Conservation (phyloP, 2,329 filamentous ascomycete genomes). For the Microsporum ferrugineum region DNA sequence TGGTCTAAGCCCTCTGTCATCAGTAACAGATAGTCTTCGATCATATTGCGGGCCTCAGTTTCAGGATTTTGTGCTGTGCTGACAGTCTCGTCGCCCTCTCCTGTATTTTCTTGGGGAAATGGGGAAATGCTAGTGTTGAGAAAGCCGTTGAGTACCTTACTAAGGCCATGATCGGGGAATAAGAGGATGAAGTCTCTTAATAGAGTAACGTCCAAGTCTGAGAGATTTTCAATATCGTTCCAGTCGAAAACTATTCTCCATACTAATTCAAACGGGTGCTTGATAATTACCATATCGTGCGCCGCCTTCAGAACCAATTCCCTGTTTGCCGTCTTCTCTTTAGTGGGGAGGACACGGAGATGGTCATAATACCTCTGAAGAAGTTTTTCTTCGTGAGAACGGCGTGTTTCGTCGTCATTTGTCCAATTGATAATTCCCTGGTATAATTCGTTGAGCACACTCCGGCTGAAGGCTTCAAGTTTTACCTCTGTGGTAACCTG, state of each 20-base stretch:
- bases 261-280: conserved; percentile 75
- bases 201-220: conserved; percentile 66
- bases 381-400: conserved; percentile 82
- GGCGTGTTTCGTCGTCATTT: conserved; percentile 69
- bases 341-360: conserved; percentile 55
- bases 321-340: conserved; percentile 59
- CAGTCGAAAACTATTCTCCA: conserved; percentile 90
- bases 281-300: conserved; percentile 90
- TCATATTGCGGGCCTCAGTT: conserved; percentile 42
- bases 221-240: conserved; percentile 63
- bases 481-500: conserved; percentile 83
- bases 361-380: conserved; percentile 69
- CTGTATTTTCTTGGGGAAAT: conserved; percentile 45
- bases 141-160: conserved; percentile 70
- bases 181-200: conserved; percentile 68
- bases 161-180: conserved; percentile 74
- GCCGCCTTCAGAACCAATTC: conserved; percentile 64
- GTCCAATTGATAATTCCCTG: conserved; percentile 81
- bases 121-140: conserved; percentile 74
- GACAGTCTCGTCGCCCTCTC: conserved; percentile 38
- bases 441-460: conserved; percentile 70
- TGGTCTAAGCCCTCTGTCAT: conserved; percentile 62
- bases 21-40: conserved; percentile 68
- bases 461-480: conserved; percentile 65
- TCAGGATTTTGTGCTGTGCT: conserved; percentile 23